Base-by-base conservation (phyloP, 768 basidiomycete genomes). In the Sistotremastrum niveocremeum region DNA sequence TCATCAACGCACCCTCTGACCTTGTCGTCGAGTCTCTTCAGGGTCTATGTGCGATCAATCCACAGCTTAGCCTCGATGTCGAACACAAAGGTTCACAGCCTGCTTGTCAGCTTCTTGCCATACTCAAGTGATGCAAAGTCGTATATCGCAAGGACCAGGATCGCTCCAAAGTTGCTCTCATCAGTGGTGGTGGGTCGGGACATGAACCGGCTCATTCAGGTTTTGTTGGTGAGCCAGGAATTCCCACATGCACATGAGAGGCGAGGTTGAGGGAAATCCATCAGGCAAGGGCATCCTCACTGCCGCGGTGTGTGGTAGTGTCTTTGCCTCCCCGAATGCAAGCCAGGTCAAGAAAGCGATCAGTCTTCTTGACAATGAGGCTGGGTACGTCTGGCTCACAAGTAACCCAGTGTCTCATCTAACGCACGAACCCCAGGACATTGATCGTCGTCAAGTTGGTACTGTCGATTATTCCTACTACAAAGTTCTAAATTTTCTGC, bases 171-270 rank as follows among this genome's bases (percentile, higher is more conserved):
- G 88, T 90, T 38, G 74, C 82, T 2, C 66, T 90, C 9, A 68
- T 90, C 54, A 87, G 83, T 54, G 87, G 87, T 6, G 87, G 88
- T 4, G 87, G 88, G 33, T 77, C 81, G 29, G 86, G 93, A 4
- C 93, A 95, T 57, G 93, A 95, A 56, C 93, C 93, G 5, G 76
- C 89, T 10, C 89, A 91, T 62, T 76, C 86, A 4, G 84, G 77
- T 2, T 91, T 84, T 54, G 89, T 94, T n/a, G 90, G 88, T 81
- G 51, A 52, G 71, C 20, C 32, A 30, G 12, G 41, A 33, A 37
- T 28, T 34, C 37, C 8, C 10, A 44, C 34, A 35, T 42, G n/a
- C 37, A 34, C 34, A 31, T 50, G 34, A 39, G 45, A 84, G 84
- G 85, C 37, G 62, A 76, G 49, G 90, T 6, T 41, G 41, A 8